phyloP scores from a whole-genome alignment of 305 asterid species.

The Fraxinus albicans region DNA sequence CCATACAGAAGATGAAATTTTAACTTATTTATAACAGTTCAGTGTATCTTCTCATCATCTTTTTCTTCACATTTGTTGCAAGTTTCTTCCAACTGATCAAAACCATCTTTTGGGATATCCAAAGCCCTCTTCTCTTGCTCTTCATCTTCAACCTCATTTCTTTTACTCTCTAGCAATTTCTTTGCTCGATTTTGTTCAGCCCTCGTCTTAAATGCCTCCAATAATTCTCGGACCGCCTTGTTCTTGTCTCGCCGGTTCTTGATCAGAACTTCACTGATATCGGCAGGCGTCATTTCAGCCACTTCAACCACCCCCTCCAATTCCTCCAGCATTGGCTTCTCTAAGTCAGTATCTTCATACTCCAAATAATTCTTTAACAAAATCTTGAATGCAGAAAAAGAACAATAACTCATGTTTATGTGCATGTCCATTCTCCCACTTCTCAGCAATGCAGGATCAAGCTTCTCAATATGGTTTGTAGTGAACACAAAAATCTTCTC shows the following conservation, averaged over 20 bases:
- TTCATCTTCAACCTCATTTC: slow-evolving; percentile 46
- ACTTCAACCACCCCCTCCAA: slow-evolving; percentile 42
- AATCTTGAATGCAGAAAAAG: slow-evolving; percentile 56
- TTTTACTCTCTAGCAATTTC: not conserved
- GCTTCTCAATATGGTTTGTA: slow-evolving; percentile 71
- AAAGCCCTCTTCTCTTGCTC: slow-evolving; percentile 81
- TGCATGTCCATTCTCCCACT: slow-evolving; percentile 92
- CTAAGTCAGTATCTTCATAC: slow-evolving; percentile 38
- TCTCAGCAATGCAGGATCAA: slow-evolving; percentile 77
- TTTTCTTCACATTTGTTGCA: slow-evolving; percentile 26
- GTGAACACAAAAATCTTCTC: slow-evolving; percentile 89
- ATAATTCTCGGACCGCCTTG: slow-evolving; percentile 56
- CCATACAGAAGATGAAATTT: not conserved
- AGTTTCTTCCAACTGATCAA: slow-evolving; percentile 23
- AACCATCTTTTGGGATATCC: slow-evolving; percentile 53
- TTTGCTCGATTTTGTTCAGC: slow-evolving; percentile 39
- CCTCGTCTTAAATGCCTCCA: slow-evolving; percentile 40
- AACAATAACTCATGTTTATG: slow-evolving; percentile 75
- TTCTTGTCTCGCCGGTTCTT: slow-evolving; percentile 59
- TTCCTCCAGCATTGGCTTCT: slow-evolving; percentile 26
- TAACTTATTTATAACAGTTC: not conserved
- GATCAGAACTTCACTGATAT: slow-evolving; percentile 72
- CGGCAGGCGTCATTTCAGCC: slow-evolving; percentile 91
- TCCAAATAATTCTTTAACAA: slow-evolving; percentile 72
- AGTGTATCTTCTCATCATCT: slow-evolving; percentile 27